Conservation (phyloP, 2,329 filamentous ascomycete species). For the Mariannaea elegans region DNA sequence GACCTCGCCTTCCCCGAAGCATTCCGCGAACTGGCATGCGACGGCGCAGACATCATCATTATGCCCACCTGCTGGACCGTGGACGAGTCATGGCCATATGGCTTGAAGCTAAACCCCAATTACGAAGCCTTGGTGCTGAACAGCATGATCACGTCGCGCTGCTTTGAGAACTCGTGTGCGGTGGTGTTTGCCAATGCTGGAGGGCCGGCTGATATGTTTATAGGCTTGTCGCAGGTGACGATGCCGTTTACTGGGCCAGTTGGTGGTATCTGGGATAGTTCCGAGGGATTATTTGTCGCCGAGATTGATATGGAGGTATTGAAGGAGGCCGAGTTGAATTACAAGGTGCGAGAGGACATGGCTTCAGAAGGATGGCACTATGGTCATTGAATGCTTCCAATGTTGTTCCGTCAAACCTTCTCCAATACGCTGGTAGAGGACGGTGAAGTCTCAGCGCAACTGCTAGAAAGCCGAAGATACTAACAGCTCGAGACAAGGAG, state of each 20-base stretch:
- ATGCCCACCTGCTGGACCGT: conserved; percentile 32
- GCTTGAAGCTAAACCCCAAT: not conserved
- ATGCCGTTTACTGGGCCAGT: not conserved
- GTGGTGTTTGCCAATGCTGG: not conserved
- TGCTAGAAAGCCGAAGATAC: too few relatives aligned
- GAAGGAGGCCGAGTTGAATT: not conserved
- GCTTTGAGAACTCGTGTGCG: not conserved
- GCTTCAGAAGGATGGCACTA: not conserved
- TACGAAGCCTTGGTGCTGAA: not conserved
- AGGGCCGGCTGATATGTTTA: not conserved
- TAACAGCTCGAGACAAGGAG: too few relatives aligned
- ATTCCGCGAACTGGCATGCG: not conserved
- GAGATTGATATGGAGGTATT: not conserved
- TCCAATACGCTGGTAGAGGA: too few relatives aligned
- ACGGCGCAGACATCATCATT: not conserved
- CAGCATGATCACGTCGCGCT: not conserved
- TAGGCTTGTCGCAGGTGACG: not conserved
- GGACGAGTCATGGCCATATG: not conserved
- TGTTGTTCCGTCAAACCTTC: too few relatives aligned
- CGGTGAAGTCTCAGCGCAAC: too few relatives aligned
- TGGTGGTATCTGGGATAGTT: not conserved
- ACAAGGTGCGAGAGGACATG: not conserved
- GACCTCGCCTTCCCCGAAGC: not conserved
- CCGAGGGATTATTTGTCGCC: not conserved
- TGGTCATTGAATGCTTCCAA: not conserved